A percentile compares a stretch with the other conserved stretches of the same genome.
phyloP scores from a whole-genome alignment of 1,284 basidiomycete genomes.

The Schizophyllum amplum region DNA sequence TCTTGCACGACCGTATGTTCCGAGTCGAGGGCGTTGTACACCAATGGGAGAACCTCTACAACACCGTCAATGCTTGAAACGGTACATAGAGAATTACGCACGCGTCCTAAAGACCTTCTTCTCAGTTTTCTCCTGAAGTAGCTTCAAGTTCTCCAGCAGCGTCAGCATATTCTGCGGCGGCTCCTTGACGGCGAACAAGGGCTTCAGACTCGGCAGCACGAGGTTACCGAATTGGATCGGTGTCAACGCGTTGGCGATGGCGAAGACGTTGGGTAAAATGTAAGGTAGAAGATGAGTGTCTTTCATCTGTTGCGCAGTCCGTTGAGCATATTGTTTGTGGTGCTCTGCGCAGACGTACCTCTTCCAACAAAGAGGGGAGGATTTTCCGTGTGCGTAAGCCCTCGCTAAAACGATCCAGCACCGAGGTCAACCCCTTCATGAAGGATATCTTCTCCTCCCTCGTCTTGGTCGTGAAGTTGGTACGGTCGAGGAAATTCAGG shows the following conservation, averaged over 20 bases:
- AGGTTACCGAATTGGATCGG: conserved; percentile 76
- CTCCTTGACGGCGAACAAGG: conserved; percentile 87
- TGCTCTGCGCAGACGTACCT: conserved; percentile 41
- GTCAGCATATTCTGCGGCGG: conserved; percentile 97
- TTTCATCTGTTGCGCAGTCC: conserved; percentile 66
- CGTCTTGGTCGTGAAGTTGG: conserved; percentile 90
- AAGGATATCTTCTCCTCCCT: conserved; percentile 95
- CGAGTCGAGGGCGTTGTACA: conserved; percentile 92
- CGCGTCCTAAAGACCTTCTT: conserved; percentile 84
- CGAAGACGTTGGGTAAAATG: conserved; percentile 96
- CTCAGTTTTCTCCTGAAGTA: conserved; percentile 88
- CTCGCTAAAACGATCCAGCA: conserved; percentile 84
- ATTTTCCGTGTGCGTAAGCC: conserved; percentile 86
- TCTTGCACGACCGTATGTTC: conserved; percentile 92
- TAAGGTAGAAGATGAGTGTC: conserved; percentile 88
- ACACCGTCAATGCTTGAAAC: background rate
- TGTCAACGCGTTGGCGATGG: conserved; percentile 75
- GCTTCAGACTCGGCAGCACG: conserved; percentile 84
- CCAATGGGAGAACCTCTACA: conserved; percentile 85
- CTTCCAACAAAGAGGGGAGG: conserved; percentile 90
- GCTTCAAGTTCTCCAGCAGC: conserved; percentile 79
- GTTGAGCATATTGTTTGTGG: background rate
- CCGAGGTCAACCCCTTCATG: conserved; percentile 81
- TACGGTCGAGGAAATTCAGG: conserved; percentile 92
- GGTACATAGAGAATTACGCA: conserved; percentile 30